phyloP scores from a whole-genome alignment of 306 rosid species.

The Ormosia semicastrata region DNA sequence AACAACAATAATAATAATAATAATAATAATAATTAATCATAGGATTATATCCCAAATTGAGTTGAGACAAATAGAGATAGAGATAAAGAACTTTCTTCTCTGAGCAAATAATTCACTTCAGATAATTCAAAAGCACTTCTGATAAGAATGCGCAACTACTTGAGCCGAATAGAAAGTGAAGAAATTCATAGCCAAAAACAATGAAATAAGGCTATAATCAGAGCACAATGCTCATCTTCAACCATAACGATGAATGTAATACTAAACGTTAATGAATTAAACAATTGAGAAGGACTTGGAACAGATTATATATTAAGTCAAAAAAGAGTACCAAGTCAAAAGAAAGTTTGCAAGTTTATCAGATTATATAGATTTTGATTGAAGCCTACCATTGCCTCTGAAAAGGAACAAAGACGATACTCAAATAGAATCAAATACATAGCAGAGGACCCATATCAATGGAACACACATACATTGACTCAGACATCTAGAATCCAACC shows the following conservation, averaged over 20 bases:
- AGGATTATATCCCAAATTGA: background rate
- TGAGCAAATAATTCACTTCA: constrained; percentile 14
- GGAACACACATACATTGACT: background rate
- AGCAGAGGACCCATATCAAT: background rate
- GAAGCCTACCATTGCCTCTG: background rate
- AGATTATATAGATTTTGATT: constrained; percentile 20
- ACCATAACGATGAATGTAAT: background rate
- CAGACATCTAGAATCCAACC: constrained; percentile 6
- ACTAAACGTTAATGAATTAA: background rate
- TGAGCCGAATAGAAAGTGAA: background rate
- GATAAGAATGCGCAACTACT: background rate
- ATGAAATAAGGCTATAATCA: background rate
- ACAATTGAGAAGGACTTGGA: constrained; percentile 5
- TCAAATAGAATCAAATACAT: background rate
- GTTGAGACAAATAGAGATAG: background rate
- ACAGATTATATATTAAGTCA: background rate
- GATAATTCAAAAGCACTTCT: background rate
- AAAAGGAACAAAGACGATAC: constrained; percentile 2
- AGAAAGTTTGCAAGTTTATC: background rate
- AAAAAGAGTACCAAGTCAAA: background rate
- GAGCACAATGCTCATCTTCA: background rate
- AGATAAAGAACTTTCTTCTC: background rate
- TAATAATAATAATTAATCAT: background rate
- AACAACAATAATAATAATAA: too few relatives aligned
- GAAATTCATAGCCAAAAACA: background rate